Base-by-base conservation (phyloP, 1,139 yeast species). In the Zygosaccharomyces pseudobailii region DNA sequence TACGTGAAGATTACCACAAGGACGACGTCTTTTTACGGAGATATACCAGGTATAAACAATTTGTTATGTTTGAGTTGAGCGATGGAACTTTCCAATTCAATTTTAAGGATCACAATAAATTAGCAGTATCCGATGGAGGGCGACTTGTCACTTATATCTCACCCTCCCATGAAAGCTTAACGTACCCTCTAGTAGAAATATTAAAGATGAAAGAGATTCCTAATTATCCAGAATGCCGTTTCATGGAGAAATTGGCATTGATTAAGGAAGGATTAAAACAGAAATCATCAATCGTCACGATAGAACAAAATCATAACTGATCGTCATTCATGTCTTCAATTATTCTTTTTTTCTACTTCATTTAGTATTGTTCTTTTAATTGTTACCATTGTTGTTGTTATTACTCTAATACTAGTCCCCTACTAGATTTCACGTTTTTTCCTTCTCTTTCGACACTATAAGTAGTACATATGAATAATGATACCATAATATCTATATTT, bases 11-110 rank as follows among this genome's bases (percentile, higher is more conserved):
- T 33, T 57, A 66, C 47, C 78, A 66, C 47, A 64, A 80, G 56
- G 86, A 82, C 58, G 81, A 80, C 57, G 82, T 83, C 9, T 87
- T 85, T 63, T 75, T 89, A 58, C 81, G 94, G 71, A 78, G 95
- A 62, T 87, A 85, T 66, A 79, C 89, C 43, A 79, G 96, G 66
- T 82, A 84, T 49, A 76, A 82, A 46, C 83, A 82, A 51, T 87
- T 79, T 66, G 88, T 89, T 49, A 86, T 90, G 95, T 92, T 94
- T 71, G 95, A 88, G 67, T 72, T 92, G 73, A 87, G 95, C 62
- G 88, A 89, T 64, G 97, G 96, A 20, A 84, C 88, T 41, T 81
- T 86, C 69, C 98, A 92, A 68, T 89, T 89, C 71, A 92, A 92
- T 69, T 92, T 92, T 69, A 86, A 86, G 63, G 98, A 92, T 69